A percentile compares a stretch with the other conserved stretches of the same genome.
Conservation (phyloP, 23 red algal genomes). For the Cyanidioschyzon merolae region DNA sequence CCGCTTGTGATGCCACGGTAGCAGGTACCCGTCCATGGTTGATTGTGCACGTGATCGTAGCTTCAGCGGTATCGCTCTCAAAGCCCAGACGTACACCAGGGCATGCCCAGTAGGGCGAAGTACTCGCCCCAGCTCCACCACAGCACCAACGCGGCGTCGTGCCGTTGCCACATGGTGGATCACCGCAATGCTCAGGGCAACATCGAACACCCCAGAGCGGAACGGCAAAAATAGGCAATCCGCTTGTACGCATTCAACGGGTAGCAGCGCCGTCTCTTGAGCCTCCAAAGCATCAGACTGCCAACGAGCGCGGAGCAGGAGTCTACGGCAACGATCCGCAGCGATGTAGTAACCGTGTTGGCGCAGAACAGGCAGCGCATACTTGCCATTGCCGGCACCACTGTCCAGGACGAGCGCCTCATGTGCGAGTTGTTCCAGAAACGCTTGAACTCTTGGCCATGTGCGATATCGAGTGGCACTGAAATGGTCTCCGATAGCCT, state of each 20-base stretch:
- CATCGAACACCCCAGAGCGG: conserved; percentile 32
- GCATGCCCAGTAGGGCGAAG: conserved; percentile 29
- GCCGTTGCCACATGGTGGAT: conserved; percentile 69
- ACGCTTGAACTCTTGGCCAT: conserved; percentile 64
- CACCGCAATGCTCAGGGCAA: conserved; percentile 73
- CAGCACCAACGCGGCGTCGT: conserved; percentile 36
- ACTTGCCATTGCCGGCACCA: conserved; percentile 94
- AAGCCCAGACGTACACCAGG: conserved; percentile 79
- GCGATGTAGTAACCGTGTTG: neutral
- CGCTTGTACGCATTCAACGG: conserved; percentile 28
- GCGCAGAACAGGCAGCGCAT: neutral
- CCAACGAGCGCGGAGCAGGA: neutral
- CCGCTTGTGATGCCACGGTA: conserved; percentile 52
- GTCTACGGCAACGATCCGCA: neutral
- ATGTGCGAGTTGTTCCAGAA: conserved; percentile 32
- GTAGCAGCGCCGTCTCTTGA: neutral
- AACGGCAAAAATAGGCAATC: conserved; percentile 43
- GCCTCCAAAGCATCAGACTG: neutral
- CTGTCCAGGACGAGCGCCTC: conserved; percentile 40
- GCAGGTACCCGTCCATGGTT: conserved; percentile 26
- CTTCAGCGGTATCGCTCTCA: neutral
- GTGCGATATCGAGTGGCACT: conserved; percentile 56
- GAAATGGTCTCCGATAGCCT: conserved; percentile 77
- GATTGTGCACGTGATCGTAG: conserved; percentile 2
- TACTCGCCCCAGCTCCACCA: conserved; percentile 40